These are phyloP conservation scores for Meyerozyma elateridarum DNA, from an alignment of 1,139 yeast genomes.

Conservation along the genomic window DNA sequence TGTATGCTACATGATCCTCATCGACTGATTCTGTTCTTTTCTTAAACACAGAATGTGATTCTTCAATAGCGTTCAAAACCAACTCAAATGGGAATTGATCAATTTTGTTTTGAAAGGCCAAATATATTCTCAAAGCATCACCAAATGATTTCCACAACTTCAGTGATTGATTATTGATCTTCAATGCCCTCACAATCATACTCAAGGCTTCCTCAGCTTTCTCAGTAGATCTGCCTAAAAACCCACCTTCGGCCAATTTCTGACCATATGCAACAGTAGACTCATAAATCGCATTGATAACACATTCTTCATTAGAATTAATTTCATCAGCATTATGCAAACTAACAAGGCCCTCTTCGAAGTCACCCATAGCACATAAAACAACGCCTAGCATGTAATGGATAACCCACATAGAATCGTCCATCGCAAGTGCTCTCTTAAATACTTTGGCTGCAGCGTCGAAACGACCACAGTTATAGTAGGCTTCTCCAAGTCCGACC, in stretches of 20 bases:
- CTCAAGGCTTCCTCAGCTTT: slow-evolving; percentile 43
- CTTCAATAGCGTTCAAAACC: slow-evolving; percentile 10
- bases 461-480: slow-evolving; percentile 74
- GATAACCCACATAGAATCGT: slow-evolving; percentile 49
- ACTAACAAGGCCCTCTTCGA: slow-evolving; percentile 28
- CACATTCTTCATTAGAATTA: slow-evolving; percentile 51
- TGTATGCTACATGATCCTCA: too few species aligned
- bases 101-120: slow-evolving; percentile 40
- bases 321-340: slow-evolving; percentile 35
- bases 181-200: slow-evolving; percentile 39
- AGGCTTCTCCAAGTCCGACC: slow-evolving; percentile 94
- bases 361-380: slow-evolving; percentile 40
- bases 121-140: slow-evolving; percentile 44
- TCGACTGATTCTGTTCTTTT: too few species aligned
- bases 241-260: slow-evolving; percentile 54
- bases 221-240: slow-evolving; percentile 52
- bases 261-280: slow-evolving; percentile 52
- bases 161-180: slow-evolving; percentile 33
- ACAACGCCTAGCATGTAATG: slow-evolving; percentile 65
- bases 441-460: slow-evolving; percentile 88
- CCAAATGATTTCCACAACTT: slow-evolving; percentile 53
- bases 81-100: slow-evolving; percentile 40
- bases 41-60: slow-evolving; percentile 5
- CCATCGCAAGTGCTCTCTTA: slow-evolving; percentile 53
- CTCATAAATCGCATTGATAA: slow-evolving; percentile 54